Conservation (phyloP, 83 land plant genomes). For the Larix sibirica region DNA sequence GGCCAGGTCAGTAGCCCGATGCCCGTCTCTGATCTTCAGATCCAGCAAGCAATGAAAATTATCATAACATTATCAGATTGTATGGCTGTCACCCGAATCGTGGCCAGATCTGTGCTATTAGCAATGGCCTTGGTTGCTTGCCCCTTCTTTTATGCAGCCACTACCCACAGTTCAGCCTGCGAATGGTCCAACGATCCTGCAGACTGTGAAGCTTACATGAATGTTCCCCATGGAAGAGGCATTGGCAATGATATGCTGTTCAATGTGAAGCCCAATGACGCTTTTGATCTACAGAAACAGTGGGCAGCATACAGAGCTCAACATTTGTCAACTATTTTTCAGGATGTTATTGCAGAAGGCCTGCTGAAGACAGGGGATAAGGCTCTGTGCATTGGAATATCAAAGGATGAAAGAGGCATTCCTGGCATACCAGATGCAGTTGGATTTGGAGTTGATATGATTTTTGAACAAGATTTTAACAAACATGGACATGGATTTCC, state of each 20-base stretch:
- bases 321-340: constrained; percentile 27
- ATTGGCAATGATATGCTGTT: background rate
- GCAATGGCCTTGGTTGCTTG: constrained; percentile 12
- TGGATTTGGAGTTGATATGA: constrained; percentile 32
- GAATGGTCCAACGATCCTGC: background rate
- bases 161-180: background rate
- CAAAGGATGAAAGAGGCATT: constrained; percentile 26
- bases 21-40: background rate
- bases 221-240: background rate
- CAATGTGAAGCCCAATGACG: no score
- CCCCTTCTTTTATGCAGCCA: constrained; percentile 16
- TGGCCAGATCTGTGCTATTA: constrained; percentile 25
- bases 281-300: background rate
- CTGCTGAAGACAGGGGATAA: constrained; percentile 23
- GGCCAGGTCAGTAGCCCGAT: background rate
- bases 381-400: constrained; percentile 36
- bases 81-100: constrained; percentile 11
- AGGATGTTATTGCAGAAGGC: constrained; percentile 18
- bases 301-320: background rate
- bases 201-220: background rate
- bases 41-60: background rate
- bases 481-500: constrained; percentile 26
- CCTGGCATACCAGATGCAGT: constrained; percentile 26
- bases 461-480: constrained; percentile 31
- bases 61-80: background rate